Evolutionary conservation across 495 filamentous ascomycete species (phyloP).

Genomic region (Staphylotrichum tortipilum): DNA sequence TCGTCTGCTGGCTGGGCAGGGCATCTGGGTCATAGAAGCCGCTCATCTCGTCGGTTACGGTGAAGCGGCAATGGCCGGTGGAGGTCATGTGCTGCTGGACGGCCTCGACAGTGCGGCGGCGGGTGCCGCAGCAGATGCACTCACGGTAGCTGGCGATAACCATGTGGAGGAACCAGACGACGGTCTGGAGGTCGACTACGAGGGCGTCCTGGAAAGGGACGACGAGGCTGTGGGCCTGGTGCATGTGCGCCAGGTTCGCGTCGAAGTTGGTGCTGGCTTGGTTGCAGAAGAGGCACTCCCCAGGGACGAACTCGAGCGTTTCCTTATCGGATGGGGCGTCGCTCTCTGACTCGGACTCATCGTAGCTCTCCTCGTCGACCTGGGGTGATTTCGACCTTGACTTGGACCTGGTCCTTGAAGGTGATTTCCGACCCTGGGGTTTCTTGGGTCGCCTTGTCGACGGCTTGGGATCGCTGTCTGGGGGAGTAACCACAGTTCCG

Average conservation of each 20-base stretch:
- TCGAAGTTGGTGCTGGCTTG: conserved; percentile 11
- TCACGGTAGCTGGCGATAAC: conserved; percentile 31
- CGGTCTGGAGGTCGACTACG: conserved; percentile 23
- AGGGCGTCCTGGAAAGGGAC: conserved; percentile 20
- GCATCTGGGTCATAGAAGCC: conserved; percentile 21
- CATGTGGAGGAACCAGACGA: conserved; percentile 29
- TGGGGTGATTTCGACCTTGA: background rate
- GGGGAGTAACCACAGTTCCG: background rate
- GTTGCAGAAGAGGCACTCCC: conserved; percentile 20
- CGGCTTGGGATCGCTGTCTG: background rate
- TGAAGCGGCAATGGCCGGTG: conserved; percentile 28
- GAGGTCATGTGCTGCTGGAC: conserved; percentile 32
- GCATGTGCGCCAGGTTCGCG: conserved; percentile 29
- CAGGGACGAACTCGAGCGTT: background rate
- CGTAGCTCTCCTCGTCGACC: background rate
- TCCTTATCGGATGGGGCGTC: background rate
- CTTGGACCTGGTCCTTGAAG: too few relatives aligned
- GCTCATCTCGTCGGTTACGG: conserved; percentile 25
- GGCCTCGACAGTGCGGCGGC: conserved; percentile 23
- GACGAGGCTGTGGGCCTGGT: conserved; percentile 27
- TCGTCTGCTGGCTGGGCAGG: background rate
- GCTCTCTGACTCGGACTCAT: background rate
- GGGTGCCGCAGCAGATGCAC: conserved; percentile 29
- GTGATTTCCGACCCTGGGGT: too few relatives aligned
- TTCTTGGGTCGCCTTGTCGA: background rate